phyloP scores from a whole-genome alignment of 1,284 basidiomycete genomes.

The Blastosporella zonata region DNA sequence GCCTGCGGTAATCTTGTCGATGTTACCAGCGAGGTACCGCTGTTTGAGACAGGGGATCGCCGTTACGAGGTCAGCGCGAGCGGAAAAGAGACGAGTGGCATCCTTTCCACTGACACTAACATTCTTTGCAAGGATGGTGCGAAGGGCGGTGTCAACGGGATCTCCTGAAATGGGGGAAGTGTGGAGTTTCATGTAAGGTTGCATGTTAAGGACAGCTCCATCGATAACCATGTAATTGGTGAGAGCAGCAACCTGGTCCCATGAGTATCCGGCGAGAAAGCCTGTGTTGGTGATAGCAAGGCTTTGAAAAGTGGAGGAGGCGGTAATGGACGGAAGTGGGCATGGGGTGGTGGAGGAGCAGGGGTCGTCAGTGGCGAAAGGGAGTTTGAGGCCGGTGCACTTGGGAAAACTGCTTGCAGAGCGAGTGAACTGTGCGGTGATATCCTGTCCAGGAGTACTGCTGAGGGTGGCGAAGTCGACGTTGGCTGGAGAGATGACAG shows the following conservation, averaged over 20 bases:
- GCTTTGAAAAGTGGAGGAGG: constrained; percentile 53
- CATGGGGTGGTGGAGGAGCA: constrained; percentile 64
- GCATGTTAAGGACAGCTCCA: constrained; percentile 92
- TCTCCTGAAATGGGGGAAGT: constrained; percentile 70
- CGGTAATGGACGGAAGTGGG: constrained; percentile 56
- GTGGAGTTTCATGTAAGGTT: constrained; percentile 81
- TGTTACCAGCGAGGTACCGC: constrained; percentile 90
- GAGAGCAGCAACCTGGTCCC: constrained; percentile 75
- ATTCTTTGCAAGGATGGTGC: constrained; percentile 60
- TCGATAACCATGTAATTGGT: constrained; percentile 85
- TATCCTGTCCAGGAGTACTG: constrained; percentile 77
- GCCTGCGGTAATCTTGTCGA: constrained; percentile 95
- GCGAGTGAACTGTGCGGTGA: constrained; percentile 82
- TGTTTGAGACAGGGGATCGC: constrained; percentile 79
- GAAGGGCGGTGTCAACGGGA: constrained; percentile 80
- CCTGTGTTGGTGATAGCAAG: constrained; percentile 66
- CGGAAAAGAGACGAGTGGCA: constrained; percentile 83
- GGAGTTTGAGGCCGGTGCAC: constrained; percentile 61
- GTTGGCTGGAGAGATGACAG: constrained; percentile 44
- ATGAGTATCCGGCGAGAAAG: constrained; percentile 79
- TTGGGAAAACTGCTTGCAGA: constrained; percentile 57
- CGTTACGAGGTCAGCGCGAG: constrained; percentile 59
- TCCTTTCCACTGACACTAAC: constrained; percentile 73
- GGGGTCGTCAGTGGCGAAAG: constrained; percentile 72
- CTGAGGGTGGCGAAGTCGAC: constrained; percentile 64